These are phyloP conservation scores for Entomortierella beljakovae DNA, from an alignment of 192 early-diverging fungal genomes.

Conservation along the genomic window DNA sequence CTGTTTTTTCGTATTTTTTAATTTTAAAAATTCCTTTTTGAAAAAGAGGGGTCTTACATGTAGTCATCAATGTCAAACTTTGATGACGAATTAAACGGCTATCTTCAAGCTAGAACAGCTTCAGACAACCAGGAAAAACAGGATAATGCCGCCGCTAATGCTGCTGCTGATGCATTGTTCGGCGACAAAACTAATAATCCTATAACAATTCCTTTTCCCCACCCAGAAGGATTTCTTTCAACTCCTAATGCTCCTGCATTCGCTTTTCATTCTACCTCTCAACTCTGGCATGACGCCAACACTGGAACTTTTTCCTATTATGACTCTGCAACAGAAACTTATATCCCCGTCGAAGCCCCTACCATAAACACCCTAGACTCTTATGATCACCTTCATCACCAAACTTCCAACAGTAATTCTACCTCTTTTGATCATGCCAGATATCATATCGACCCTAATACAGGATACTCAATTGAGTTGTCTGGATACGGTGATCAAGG, in stretches of 20 bases:
- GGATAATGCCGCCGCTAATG: constrained; percentile 25
- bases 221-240: constrained; percentile 28
- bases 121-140: constrained; percentile 24
- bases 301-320: constrained; percentile 64
- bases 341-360: constrained; percentile 58
- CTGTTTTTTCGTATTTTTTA: too few species aligned
- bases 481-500: background rate
- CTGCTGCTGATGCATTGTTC: constrained; percentile 30
- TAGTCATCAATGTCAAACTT: constrained; percentile 36
- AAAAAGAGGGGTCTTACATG: background rate
- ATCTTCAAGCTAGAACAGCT: constrained; percentile 32
- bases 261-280: constrained; percentile 48
- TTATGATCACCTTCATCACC: background rate
- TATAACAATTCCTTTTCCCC: constrained; percentile 14
- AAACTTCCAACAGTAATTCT: background rate
- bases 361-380: background rate
- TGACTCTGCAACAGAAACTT: constrained; percentile 60
- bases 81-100: constrained; percentile 45
- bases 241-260: constrained; percentile 39
- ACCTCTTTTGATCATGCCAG: background rate
- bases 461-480: constrained; percentile 20
- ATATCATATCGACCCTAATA: constrained; percentile 25
- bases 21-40: too few species aligned
- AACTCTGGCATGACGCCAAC: constrained; percentile 67
- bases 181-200: background rate